A percentile compares a stretch with the other conserved stretches of the same genome.
Evolutionary conservation across 2,329 filamentous ascomycete species (phyloP).

Genomic region (Fusarium liriodendri): DNA sequence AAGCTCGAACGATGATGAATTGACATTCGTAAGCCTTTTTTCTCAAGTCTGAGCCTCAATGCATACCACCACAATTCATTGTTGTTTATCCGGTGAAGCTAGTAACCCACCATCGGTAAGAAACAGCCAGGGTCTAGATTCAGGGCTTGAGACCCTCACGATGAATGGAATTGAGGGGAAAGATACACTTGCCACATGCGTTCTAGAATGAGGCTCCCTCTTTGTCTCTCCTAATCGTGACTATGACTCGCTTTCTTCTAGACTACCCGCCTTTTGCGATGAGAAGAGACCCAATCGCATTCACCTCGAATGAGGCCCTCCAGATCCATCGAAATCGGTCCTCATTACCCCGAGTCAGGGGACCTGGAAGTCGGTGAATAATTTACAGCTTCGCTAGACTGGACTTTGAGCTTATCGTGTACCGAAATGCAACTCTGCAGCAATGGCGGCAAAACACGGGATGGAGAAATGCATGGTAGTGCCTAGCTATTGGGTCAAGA

Average conservation of each 20-base stretch:
- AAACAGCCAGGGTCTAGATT: conserved; percentile 15
- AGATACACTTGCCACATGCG: conserved; percentile 1
- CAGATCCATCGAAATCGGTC: background rate
- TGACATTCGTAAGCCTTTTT: background rate
- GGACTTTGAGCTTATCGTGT: background rate
- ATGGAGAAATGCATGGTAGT: background rate
- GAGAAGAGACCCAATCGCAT: background rate
- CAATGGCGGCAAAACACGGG: background rate
- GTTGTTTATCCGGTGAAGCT: background rate
- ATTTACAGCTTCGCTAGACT: background rate
- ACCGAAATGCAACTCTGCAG: background rate
- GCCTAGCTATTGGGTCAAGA: background rate
- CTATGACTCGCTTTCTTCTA: conserved; percentile 17
- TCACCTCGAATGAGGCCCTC: background rate
- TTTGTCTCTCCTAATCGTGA: background rate
- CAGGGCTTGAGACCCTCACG: background rate
- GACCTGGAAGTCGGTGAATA: background rate
- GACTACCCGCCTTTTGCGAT: conserved; percentile 12
- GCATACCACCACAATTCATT: background rate
- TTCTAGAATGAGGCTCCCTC: conserved; percentile 17
- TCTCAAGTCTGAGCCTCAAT: background rate
- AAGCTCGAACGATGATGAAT: background rate
- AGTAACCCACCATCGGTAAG: background rate
- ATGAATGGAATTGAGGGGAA: background rate
- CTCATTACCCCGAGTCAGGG: background rate